Evolutionary conservation across 116 monocot genomes (phyloP).

Genomic region (Zostera marina): DNA sequence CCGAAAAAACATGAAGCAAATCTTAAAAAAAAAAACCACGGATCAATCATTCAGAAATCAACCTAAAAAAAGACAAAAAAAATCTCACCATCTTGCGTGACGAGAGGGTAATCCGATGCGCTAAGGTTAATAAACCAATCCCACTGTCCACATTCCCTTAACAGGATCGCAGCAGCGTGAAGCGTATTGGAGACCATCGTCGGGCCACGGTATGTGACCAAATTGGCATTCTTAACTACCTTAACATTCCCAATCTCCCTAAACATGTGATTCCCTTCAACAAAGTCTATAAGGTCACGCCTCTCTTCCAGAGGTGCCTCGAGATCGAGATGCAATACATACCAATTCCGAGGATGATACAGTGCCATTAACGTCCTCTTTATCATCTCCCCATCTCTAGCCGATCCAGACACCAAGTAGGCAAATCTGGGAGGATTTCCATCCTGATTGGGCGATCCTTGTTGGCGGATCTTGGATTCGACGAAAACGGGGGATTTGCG

Average conservation of each 20-base stretch:
- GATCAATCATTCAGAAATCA: slow-evolving; percentile 3
- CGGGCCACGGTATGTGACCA: slow-evolving; percentile 64
- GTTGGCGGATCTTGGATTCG: no score
- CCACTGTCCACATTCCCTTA: slow-evolving; percentile 47
- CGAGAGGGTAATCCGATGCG: slow-evolving; percentile 72
- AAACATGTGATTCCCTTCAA: slow-evolving; percentile 23
- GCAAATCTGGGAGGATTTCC: slow-evolving; percentile 21
- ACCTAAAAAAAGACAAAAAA: neutral
- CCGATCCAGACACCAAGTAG: slow-evolving; percentile 63
- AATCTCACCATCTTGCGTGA: slow-evolving; percentile 45
- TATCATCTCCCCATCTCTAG: slow-evolving; percentile 33
- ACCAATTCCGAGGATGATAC: slow-evolving; percentile 53
- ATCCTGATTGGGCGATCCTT: no score
- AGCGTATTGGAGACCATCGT: slow-evolving; percentile 79
- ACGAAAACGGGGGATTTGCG: no score
- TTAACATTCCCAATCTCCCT: slow-evolving; percentile 27
- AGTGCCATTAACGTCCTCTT: slow-evolving; percentile 32
- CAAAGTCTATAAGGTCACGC: slow-evolving; percentile 11
- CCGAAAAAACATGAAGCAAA: slow-evolving; percentile 43
- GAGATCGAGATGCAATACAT: slow-evolving; percentile 55
- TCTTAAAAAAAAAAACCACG: slow-evolving; percentile 14
- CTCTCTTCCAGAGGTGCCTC: slow-evolving; percentile 37
- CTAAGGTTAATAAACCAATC: slow-evolving; percentile 80
- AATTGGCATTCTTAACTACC: slow-evolving; percentile 44
- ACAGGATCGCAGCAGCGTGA: slow-evolving; percentile 54